phyloP scores from a whole-genome alignment of 2,329 filamentous ascomycete species.

The Xylariaceae sp. region DNA sequence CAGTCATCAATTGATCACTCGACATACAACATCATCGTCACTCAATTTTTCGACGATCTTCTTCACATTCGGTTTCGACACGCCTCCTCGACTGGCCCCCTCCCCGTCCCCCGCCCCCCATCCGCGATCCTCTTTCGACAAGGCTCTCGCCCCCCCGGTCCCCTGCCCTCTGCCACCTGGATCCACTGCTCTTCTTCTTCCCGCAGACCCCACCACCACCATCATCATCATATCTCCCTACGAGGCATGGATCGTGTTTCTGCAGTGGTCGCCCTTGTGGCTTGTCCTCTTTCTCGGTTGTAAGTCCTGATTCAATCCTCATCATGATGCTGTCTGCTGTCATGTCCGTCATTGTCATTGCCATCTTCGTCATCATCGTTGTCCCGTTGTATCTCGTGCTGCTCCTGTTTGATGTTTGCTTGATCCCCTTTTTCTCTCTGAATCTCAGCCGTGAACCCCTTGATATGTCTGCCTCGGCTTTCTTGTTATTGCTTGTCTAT shows the following conservation, averaged over 20 bases:
- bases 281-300: slow-evolving; percentile 1
- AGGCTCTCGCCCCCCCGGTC: background rate
- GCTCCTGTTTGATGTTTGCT: background rate
- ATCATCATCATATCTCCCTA: slow-evolving; percentile 1
- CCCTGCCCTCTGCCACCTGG: background rate
- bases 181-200: background rate
- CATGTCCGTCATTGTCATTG: no score
- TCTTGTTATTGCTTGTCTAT: no score
- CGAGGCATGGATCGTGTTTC: no score
- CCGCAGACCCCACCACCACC: background rate
- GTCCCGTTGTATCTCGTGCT: background rate
- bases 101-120: no score
- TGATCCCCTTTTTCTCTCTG: background rate
- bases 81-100: no score
- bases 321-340: no score
- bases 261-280: background rate
- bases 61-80: background rate
- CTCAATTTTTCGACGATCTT: background rate
- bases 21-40: no score
- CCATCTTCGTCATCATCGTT: background rate
- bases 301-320: slow-evolving; percentile 1
- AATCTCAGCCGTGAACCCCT: no score
- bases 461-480: no score
- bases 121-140: background rate
- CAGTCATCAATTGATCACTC: no score